phyloP scores from a whole-genome alignment of 2,329 filamentous ascomycete genomes.

The Thelonectria olida region DNA sequence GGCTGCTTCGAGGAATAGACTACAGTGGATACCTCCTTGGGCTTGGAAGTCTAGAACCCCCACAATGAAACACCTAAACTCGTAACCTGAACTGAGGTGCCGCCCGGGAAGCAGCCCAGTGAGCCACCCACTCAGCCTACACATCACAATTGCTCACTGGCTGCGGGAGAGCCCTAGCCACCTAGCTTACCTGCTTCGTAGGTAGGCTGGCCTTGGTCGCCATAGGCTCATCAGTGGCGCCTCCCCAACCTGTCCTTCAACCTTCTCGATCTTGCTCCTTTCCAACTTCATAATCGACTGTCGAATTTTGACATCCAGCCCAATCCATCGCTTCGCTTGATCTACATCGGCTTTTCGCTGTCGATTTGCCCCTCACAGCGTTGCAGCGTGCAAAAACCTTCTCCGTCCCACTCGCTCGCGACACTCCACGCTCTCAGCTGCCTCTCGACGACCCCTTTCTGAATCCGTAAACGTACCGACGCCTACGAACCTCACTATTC shows the following conservation, averaged over 20 bases:
- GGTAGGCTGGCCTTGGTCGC: too few species aligned
- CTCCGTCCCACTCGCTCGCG: not conserved
- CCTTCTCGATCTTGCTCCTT: constrained; percentile 1
- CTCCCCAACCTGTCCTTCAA: not conserved
- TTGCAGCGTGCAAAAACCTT: not conserved
- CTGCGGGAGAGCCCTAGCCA: too few species aligned
- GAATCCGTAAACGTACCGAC: constrained; percentile 11
- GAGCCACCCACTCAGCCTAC: too few species aligned
- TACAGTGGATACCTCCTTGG: too few species aligned
- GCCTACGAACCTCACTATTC: constrained; percentile 8
- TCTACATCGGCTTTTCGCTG: not conserved
- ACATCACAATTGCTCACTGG: too few species aligned
- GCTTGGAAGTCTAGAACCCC: too few species aligned
- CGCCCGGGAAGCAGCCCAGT: not conserved
- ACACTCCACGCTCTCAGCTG: constrained; percentile 1
- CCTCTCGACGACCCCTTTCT: constrained; percentile 27
- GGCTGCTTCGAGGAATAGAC: too few species aligned
- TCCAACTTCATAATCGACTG: not conserved
- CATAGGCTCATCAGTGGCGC: constrained; percentile 16
- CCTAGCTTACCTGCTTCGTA: too few species aligned
- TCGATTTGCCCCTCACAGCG: not conserved
- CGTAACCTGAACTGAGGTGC: too few species aligned
- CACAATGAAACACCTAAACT: not conserved
- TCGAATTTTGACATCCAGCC: not conserved
- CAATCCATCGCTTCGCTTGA: not conserved